A percentile compares a stretch with the other conserved stretches of the same genome.
Evolutionary conservation across 1,284 basidiomycete genomes (phyloP).

Genomic region (Ceratobasidium sp.): DNA sequence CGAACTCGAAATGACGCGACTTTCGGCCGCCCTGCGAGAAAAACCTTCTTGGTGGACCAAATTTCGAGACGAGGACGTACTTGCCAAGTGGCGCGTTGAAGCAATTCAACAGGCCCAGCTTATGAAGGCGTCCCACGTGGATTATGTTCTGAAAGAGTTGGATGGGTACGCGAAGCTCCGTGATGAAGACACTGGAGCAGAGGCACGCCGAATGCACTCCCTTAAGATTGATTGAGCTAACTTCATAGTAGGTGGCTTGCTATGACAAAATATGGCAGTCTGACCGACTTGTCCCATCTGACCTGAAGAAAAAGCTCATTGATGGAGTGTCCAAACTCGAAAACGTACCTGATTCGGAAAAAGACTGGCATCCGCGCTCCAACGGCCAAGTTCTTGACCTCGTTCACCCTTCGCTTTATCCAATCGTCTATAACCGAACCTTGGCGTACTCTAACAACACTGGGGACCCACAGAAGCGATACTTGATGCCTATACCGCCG

Average conservation of each 20-base stretch:
- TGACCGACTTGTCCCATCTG: constrained; percentile 34
- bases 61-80: constrained; percentile 53
- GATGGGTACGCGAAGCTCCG: constrained; percentile 62
- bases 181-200: constrained; percentile 56
- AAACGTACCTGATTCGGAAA: constrained; percentile 57
- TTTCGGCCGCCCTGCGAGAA: constrained; percentile 62
- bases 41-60: constrained; percentile 61
- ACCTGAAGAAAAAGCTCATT: constrained; percentile 44
- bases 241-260: constrained; percentile 15
- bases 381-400: constrained; percentile 62
- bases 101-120: constrained; percentile 54
- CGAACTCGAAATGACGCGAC: constrained; percentile 65
- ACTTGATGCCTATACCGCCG: background rate
- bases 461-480: background rate
- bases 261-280: constrained; percentile 42
- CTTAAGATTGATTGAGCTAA: background rate
- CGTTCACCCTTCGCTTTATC: constrained; percentile 62
- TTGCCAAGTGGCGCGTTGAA: constrained; percentile 57
- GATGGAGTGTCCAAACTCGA: constrained; percentile 56
- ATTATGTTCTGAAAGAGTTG: constrained; percentile 67
- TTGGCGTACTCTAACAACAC: constrained; percentile 13
- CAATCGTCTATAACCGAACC: constrained; percentile 57
- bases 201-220: constrained; percentile 55
- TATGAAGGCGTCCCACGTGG: constrained; percentile 61
- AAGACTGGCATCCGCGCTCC: constrained; percentile 65